A percentile compares a stretch with the other conserved stretches of the same genome.
phyloP scores from a whole-genome alignment of 371 early-diverging fungal genomes.

The Mucor piriformis region DNA sequence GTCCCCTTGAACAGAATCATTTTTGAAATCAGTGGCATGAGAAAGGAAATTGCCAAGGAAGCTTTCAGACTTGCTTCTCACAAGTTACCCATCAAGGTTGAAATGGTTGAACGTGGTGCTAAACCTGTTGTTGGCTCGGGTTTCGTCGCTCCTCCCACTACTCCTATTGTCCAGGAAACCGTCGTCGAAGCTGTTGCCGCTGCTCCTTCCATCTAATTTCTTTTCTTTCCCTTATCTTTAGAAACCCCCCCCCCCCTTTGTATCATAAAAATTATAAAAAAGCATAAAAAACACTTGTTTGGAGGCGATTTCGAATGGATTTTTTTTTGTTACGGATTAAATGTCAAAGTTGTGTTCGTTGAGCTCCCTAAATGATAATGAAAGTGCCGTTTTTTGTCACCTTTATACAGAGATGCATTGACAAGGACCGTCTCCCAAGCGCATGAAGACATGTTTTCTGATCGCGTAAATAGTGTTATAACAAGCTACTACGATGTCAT shows the following conservation, averaged over 20 bases:
- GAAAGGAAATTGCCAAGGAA: constrained; percentile 81
- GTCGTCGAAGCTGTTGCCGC: constrained; percentile 1
- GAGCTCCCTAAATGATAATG: too few species aligned
- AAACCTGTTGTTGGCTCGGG: constrained; percentile 59
- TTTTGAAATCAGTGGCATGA: constrained; percentile 83
- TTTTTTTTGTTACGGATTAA: too few species aligned
- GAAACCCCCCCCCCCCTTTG: background rate
- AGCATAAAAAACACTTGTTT: background rate
- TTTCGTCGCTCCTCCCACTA: constrained; percentile 25
- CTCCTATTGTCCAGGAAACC: background rate
- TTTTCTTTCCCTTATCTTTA: background rate
- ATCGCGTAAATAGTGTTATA: too few species aligned
- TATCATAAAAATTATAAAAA: background rate
- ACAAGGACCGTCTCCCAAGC: too few species aligned
- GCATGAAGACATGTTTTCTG: too few species aligned
- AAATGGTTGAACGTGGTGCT: constrained; percentile 69
- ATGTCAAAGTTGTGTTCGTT: too few species aligned
- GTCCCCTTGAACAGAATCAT: constrained; percentile 87
- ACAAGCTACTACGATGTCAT: too few species aligned
- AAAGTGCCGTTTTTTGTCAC: too few species aligned
- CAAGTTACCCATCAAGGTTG: constrained; percentile 76
- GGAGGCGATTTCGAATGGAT: too few species aligned
- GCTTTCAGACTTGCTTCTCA: constrained; percentile 71
- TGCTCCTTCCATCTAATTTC: background rate
- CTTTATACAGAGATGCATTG: too few species aligned